Conservation (phyloP, 192 early-diverging fungal genomes). For the Entophlyctis luteolus region DNA sequence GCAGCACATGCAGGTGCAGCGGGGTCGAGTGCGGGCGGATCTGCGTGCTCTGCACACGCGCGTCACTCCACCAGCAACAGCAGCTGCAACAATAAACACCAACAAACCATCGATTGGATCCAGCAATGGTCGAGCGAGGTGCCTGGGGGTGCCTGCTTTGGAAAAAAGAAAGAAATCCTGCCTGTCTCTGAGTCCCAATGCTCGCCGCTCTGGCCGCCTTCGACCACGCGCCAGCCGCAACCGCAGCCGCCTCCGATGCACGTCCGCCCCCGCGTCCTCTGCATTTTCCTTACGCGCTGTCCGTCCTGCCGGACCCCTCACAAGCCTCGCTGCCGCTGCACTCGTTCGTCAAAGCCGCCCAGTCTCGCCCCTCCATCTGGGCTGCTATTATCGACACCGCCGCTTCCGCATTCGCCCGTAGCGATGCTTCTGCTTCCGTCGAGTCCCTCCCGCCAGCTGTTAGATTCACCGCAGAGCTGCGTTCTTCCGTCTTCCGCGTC, state of each 20-base stretch:
- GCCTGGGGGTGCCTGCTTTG: background rate
- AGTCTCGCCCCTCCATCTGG: background rate
- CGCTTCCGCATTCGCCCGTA: background rate
- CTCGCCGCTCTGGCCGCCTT: background rate
- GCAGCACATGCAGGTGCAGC: background rate
- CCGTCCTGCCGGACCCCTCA: too few species aligned
- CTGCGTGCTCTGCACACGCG: background rate
- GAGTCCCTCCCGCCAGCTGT: background rate
- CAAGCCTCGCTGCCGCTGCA: too few species aligned
- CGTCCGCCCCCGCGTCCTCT: too few species aligned
- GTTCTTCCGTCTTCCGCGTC: background rate
- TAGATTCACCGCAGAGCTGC: too few species aligned
- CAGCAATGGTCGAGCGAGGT: background rate
- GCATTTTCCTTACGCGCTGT: too few species aligned
- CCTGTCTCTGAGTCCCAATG: background rate
- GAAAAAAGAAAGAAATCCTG: too few species aligned
- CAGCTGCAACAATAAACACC: background rate
- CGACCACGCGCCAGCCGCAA: background rate
- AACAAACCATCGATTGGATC: background rate
- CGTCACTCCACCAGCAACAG: background rate
- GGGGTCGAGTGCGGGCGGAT: conserved; percentile 7
- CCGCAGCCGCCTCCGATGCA: background rate
- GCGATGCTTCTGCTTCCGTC: background rate
- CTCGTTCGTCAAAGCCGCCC: too few species aligned
- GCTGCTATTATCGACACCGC: background rate